Conservation (phyloP, 2,329 filamentous ascomycete genomes). For the Capronia americana region DNA sequence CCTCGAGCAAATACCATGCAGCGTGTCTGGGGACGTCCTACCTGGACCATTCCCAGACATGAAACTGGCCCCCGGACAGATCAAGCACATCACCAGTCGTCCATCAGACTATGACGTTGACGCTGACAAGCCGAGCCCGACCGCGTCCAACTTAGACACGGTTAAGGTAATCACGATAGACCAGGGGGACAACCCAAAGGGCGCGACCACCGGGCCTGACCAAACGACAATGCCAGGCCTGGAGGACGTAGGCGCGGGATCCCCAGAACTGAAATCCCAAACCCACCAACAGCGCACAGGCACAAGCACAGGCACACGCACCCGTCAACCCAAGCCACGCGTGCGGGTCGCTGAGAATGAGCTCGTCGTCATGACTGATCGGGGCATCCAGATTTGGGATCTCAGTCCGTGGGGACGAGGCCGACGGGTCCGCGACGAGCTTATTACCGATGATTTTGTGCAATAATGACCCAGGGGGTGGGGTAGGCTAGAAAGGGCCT, state of each 20-base stretch:
- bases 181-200: neutral
- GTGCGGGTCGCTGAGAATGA: conserved; percentile 45
- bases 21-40: neutral
- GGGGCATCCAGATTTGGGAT: conserved; percentile 49
- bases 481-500: too few species aligned
- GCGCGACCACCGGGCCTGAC: neutral
- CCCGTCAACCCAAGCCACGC: neutral
- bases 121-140: neutral
- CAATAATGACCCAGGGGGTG: conserved; percentile 7
- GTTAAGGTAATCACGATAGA: neutral
- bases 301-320: too few species aligned
- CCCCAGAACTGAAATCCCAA: neutral
- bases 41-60: conserved; percentile 11
- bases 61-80: conserved; percentile 16
- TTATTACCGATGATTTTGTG: conserved; percentile 8
- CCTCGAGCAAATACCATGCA: neutral
- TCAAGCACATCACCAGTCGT: conserved; percentile 21
- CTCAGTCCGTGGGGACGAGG: conserved; percentile 44
- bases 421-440: conserved; percentile 32
- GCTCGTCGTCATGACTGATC: conserved; percentile 51
- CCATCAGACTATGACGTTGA: conserved; percentile 3
- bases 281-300: neutral
- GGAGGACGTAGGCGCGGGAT: too few species aligned
- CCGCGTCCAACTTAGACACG: neutral
- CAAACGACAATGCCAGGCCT: neutral